Percentiles rank a stretch among this genome's conserved stretches.
phyloP scores from a whole-genome alignment of 371 early-diverging fungal genomes.

The Mortierella sp. region DNA sequence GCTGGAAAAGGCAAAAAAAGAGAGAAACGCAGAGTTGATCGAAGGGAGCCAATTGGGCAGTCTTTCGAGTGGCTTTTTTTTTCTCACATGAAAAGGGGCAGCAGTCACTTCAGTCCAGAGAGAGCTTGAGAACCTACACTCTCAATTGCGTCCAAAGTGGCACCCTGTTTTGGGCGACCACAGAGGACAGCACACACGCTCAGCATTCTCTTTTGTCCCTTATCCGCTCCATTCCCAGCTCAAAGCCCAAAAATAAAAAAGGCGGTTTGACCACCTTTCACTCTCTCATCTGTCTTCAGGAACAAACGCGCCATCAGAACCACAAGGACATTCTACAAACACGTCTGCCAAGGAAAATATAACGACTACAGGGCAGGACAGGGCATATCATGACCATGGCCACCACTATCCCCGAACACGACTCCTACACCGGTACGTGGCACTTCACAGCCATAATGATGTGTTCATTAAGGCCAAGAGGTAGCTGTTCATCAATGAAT shows the following conservation, averaged over 20 bases:
- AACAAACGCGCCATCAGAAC: constrained; percentile 10
- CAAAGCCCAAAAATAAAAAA: too few relatives aligned
- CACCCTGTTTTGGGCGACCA: background rate
- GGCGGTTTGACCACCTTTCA: too few relatives aligned
- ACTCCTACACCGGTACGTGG: constrained; percentile 43
- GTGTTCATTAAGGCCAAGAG: background rate
- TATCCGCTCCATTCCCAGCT: too few relatives aligned
- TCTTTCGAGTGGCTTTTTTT: background rate
- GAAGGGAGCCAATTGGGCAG: background rate
- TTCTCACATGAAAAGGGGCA: background rate
- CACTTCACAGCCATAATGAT: too few relatives aligned
- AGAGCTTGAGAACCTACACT: too few relatives aligned
- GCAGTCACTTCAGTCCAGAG: background rate
- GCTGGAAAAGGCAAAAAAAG: constrained; percentile 5
- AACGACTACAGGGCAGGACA: background rate
- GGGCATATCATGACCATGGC: constrained; percentile 32
- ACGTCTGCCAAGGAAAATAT: background rate
- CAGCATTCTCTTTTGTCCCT: too few relatives aligned
- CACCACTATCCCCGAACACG: constrained; percentile 40
- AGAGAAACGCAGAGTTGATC: background rate
- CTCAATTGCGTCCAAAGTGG: too few relatives aligned
- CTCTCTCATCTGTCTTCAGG: background rate
- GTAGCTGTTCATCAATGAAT: background rate
- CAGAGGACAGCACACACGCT: too few relatives aligned
- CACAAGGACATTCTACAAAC: background rate